A percentile compares a stretch with the other conserved stretches of the same genome.
Conservation (phyloP, 805 yeast genomes). For the Wickerhamiella slavikovae region DNA sequence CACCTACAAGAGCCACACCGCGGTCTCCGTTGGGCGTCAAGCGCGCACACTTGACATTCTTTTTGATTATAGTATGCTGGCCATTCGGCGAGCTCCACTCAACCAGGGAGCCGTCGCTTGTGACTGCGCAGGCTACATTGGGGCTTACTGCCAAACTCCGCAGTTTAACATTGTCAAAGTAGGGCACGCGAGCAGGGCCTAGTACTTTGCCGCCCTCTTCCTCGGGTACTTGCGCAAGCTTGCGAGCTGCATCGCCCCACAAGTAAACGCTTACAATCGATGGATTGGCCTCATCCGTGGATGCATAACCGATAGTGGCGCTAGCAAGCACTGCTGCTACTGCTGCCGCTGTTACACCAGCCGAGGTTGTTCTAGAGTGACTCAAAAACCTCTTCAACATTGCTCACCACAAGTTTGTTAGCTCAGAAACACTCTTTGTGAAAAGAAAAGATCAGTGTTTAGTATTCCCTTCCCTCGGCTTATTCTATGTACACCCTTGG, state of each 20-base stretch:
- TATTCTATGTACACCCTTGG: no score
- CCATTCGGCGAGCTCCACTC: constrained; percentile 30
- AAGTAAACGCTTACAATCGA: constrained; percentile 39
- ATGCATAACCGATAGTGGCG: no score
- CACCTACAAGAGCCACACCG: constrained; percentile 24
- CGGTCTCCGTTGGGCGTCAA: constrained; percentile 21
- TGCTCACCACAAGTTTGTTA: no score
- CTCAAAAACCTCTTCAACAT: no score
- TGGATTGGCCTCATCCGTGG: no score
- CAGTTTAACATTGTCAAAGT: constrained; percentile 41
- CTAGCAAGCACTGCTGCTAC: no score
- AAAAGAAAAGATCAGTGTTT: no score
- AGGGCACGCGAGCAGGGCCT: constrained; percentile 37
- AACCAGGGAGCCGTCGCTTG: constrained; percentile 47
- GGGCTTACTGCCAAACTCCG: constrained; percentile 34
- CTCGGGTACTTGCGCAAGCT: constrained; percentile 16
- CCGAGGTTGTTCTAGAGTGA: no score
- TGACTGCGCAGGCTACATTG: constrained; percentile 31
- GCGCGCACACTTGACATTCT: constrained; percentile 19
- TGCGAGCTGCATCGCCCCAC: constrained; percentile 36
- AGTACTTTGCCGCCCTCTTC: constrained; percentile 19
- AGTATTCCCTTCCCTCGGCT: no score
- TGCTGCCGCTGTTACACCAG: no score
- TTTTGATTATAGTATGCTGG: constrained; percentile 23
- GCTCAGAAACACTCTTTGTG: no score